Conservation (phyloP, 352 stramenopile genomes). For the Peronospora belbahrii region DNA sequence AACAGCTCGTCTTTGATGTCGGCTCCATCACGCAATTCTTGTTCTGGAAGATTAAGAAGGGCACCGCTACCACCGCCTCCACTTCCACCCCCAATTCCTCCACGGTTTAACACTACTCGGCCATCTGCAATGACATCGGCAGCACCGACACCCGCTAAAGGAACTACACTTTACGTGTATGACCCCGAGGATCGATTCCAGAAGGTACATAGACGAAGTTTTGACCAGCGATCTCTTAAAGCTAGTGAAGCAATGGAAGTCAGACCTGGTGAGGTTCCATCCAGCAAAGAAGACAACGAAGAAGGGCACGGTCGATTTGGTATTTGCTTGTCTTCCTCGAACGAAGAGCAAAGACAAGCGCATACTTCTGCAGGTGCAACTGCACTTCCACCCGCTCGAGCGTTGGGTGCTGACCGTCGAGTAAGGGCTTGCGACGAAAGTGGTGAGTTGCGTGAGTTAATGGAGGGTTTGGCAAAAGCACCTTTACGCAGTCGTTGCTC, state of each 20-base stretch:
- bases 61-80: constrained; percentile 13
- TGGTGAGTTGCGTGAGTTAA: constrained; percentile 49
- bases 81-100: constrained; percentile 4
- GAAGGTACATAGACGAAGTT: constrained; percentile 26
- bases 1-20: background rate
- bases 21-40: constrained; percentile 3
- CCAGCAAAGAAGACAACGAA: constrained; percentile 3
- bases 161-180: constrained; percentile 42
- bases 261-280: constrained; percentile 2
- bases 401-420: background rate
- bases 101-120: constrained; percentile 5
- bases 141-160: constrained; percentile 12
- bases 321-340: constrained; percentile 12
- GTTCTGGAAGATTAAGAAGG: constrained; percentile 1
- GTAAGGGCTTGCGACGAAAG: constrained; percentile 34
- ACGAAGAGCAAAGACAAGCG: constrained; percentile 25
- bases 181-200: constrained; percentile 34
- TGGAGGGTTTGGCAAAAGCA: constrained; percentile 40
- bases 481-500: constrained; percentile 43
- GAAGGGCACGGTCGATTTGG: background rate
- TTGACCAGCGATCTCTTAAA: constrained; percentile 4
- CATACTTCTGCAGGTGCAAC: background rate
- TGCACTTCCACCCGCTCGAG: constrained; percentile 2
- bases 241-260: background rate
- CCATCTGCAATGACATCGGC: background rate